Conservation (phyloP, 2,329 filamentous ascomycete genomes). For the Curvularia eragrostidis region DNA sequence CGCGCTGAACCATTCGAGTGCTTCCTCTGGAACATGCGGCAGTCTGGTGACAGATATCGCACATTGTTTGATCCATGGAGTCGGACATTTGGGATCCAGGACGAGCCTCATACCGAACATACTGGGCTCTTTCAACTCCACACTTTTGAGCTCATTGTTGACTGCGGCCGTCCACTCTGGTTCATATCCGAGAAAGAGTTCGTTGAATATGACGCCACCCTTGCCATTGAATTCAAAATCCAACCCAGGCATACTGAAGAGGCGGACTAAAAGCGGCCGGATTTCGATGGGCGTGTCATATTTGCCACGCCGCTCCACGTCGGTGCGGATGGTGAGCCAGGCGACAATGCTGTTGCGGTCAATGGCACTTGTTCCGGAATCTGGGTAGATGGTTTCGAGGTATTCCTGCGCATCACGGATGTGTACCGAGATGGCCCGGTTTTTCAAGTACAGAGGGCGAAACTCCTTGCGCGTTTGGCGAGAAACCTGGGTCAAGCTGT, state of each 20-base stretch:
- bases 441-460: constrained; percentile 10
- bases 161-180: constrained; percentile 13
- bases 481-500: constrained; percentile 16
- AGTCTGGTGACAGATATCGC: constrained; percentile 16
- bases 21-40: constrained; percentile 17
- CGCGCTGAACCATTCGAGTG: constrained; percentile 13
- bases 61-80: constrained; percentile 17
- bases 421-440: constrained; percentile 18
- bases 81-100: constrained; percentile 9
- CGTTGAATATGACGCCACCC: constrained; percentile 17
- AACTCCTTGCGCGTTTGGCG: constrained; percentile 19
- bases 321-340: constrained; percentile 19
- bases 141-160: constrained; percentile 15
- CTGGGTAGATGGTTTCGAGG: constrained; percentile 10
- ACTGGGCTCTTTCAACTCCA: constrained; percentile 19
- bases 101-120: constrained; percentile 15
- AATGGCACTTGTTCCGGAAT: constrained; percentile 4
- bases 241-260: constrained; percentile 14
- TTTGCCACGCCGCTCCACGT: constrained; percentile 16
- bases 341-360: constrained; percentile 9
- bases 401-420: constrained; percentile 20
- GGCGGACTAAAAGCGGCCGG: constrained; percentile 10
- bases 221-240: constrained; percentile 16
- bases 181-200: constrained; percentile 17
- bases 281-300: constrained; percentile 20